Evolutionary conservation across 768 basidiomycete genomes (phyloP).

Genomic region (Myochromella boudieri): DNA sequence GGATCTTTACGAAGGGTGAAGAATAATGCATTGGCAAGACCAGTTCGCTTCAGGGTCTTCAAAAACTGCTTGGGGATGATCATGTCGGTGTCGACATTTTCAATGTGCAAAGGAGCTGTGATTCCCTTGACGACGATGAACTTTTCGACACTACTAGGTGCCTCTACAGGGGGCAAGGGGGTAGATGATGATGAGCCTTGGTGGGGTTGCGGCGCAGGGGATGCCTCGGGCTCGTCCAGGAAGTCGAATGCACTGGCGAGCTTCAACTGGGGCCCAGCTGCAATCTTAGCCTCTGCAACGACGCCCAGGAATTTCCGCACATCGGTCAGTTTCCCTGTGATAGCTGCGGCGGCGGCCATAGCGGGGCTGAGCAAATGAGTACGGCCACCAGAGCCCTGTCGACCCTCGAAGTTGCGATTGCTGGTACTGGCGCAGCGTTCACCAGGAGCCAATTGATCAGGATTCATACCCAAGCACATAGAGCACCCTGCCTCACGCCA

Average conservation of each 20-base stretch:
- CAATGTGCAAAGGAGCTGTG: conserved; percentile 76
- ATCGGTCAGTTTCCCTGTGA: conserved; percentile 83
- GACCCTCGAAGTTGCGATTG: conserved; percentile 92
- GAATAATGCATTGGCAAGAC: conserved; percentile 82
- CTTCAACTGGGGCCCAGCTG: conserved; percentile 61
- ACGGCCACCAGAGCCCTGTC: conserved; percentile 83
- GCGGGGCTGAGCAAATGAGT: conserved; percentile 90
- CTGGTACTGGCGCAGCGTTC: conserved; percentile 90
- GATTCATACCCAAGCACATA: conserved; percentile 97
- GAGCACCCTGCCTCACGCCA: conserved; percentile 96
- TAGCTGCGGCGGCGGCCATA: conserved; percentile 90
- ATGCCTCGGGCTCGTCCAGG: conserved; percentile 66
- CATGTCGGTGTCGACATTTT: conserved; percentile 91
- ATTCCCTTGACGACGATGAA: conserved; percentile 74
- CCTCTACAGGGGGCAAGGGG: conserved; percentile 38
- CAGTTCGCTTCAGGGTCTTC: conserved; percentile 89
- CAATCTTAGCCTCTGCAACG: conserved; percentile 39
- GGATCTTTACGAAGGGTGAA: conserved; percentile 77
- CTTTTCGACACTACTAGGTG: conserved; percentile 52
- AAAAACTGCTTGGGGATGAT: conserved; percentile 94
- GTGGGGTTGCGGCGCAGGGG: conserved; percentile 43
- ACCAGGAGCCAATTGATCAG: conserved; percentile 82
- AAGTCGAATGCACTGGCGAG: conserved; percentile 72
- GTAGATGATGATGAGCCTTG: conserved; percentile 29
- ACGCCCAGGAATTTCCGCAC: conserved; percentile 72